These are phyloP conservation scores for Cercospora sp. DNA, from an alignment of 2,329 filamentous ascomycete genomes.

Conservation along the genomic window DNA sequence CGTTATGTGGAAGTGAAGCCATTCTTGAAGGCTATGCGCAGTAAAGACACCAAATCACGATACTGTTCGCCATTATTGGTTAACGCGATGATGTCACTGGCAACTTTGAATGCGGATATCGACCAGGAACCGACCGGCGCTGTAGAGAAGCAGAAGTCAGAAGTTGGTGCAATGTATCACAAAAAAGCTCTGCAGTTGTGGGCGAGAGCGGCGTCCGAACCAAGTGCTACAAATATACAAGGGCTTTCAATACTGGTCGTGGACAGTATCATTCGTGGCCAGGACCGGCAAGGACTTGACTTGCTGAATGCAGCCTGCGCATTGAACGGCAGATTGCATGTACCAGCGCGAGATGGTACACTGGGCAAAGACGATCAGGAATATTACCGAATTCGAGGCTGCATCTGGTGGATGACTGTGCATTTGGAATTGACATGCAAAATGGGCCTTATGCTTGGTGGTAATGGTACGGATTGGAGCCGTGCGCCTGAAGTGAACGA, in stretches of 20 bases:
- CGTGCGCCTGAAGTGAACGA: background rate
- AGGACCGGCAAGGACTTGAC: conserved; percentile 3
- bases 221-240: conserved; percentile 8
- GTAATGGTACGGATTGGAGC: conserved; percentile 2
- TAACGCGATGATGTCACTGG: conserved; percentile 10
- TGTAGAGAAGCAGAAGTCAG: background rate
- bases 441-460: conserved; percentile 7
- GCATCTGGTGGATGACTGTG: conserved; percentile 12
- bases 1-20: conserved; percentile 4
- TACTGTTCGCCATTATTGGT: conserved; percentile 12
- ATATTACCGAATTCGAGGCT: background rate
- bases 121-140: background rate
- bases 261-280: conserved; percentile 6
- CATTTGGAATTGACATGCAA: conserved; percentile 14
- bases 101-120: conserved; percentile 4
- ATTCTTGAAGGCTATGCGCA: conserved; percentile 10
- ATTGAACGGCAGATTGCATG: conserved; percentile 1
- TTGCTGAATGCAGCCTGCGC: background rate
- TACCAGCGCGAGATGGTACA: background rate
- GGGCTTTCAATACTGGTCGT: conserved; percentile 5
- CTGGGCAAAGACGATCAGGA: background rate
- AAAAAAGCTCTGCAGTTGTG: conserved; percentile 6
- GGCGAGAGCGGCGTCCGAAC: background rate
- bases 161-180: conserved; percentile 1
- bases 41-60: background rate